Percentiles rank a stretch among this genome's conserved stretches.
These are phyloP conservation scores for Sanguinoderma infundibulare DNA, from an alignment of 1,284 basidiomycete genomes.

Conservation along the genomic window DNA sequence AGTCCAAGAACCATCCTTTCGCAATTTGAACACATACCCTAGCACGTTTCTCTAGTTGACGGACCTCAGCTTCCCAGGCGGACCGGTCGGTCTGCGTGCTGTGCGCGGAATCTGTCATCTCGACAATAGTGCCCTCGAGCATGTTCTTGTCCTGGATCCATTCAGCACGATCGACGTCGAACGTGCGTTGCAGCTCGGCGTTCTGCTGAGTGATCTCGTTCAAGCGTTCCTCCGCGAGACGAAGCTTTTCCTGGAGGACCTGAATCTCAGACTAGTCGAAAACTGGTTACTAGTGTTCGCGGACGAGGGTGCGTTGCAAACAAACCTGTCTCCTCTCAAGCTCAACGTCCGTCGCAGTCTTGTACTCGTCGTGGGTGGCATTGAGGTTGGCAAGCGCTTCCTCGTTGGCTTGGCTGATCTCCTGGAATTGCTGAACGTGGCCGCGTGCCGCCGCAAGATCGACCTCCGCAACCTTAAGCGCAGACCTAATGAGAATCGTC, in stretches of 20 bases:
- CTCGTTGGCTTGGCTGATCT: conserved; percentile 84
- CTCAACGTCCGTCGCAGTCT: conserved; percentile 66
- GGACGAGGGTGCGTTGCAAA: background rate
- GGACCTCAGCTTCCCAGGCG: conserved; percentile 67
- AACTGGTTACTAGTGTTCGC: background rate
- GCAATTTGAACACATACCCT: conserved; percentile 45
- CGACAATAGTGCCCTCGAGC: conserved; percentile 78
- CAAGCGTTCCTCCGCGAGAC: conserved; percentile 61
- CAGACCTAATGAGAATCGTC: conserved; percentile 49
- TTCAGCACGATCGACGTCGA: conserved; percentile 67
- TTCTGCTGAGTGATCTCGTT: conserved; percentile 53
- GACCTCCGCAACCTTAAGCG: conserved; percentile 76
- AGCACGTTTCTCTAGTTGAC: conserved; percentile 70
- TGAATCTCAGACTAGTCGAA: conserved; percentile 64
- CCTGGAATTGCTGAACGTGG: conserved; percentile 84
- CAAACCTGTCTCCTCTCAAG: conserved; percentile 70
- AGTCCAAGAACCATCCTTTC: background rate
- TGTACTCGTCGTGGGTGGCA: conserved; percentile 80
- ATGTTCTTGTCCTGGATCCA: conserved; percentile 82
- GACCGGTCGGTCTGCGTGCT: conserved; percentile 65
- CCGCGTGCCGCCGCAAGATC: conserved; percentile 72
- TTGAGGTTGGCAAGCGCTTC: conserved; percentile 74
- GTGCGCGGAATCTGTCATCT: conserved; percentile 73
- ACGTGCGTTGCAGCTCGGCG: conserved; percentile 62
- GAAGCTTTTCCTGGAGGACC: conserved; percentile 66